Conservation (phyloP, 192 early-diverging fungal species). For the Mortierella hygrophila region DNA sequence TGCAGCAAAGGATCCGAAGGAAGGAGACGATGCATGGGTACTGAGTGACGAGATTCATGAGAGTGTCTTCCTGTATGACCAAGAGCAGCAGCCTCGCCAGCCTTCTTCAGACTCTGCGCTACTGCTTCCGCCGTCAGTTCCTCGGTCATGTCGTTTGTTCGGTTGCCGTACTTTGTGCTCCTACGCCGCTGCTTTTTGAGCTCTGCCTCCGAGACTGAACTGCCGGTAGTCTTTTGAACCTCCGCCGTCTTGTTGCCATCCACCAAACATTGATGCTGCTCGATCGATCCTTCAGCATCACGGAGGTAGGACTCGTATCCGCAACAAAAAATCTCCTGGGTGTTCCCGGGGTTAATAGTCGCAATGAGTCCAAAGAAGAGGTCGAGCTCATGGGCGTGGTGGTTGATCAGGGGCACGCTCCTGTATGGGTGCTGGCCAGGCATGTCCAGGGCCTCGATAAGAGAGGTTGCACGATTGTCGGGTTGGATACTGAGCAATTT, state of each 20-base stretch:
- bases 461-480: slow-evolving; percentile 55
- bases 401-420: slow-evolving; percentile 59
- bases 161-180: slow-evolving; percentile 64
- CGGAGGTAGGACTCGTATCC: slow-evolving; percentile 69
- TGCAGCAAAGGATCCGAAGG: slow-evolving; percentile 76
- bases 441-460: slow-evolving; percentile 24
- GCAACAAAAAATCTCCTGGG: slow-evolving; percentile 60
- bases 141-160: slow-evolving; percentile 35
- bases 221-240: neutral
- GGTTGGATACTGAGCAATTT: slow-evolving; percentile 81
- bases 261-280: slow-evolving; percentile 61
- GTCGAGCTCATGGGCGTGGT: slow-evolving; percentile 68
- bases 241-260: slow-evolving; percentile 16
- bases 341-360: slow-evolving; percentile 62
- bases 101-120: slow-evolving; percentile 20
- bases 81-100: neutral
- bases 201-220: slow-evolving; percentile 35
- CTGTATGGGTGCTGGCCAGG: neutral
- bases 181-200: slow-evolving; percentile 57
- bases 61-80: neutral
- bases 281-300: slow-evolving; percentile 63
- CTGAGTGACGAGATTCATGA: neutral
- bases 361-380: slow-evolving; percentile 67
- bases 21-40: slow-evolving; percentile 62
- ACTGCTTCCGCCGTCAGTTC: slow-evolving; percentile 13